Conservation (phyloP, 1,284 basidiomycete species). For the Afroboletus lepidellus region DNA sequence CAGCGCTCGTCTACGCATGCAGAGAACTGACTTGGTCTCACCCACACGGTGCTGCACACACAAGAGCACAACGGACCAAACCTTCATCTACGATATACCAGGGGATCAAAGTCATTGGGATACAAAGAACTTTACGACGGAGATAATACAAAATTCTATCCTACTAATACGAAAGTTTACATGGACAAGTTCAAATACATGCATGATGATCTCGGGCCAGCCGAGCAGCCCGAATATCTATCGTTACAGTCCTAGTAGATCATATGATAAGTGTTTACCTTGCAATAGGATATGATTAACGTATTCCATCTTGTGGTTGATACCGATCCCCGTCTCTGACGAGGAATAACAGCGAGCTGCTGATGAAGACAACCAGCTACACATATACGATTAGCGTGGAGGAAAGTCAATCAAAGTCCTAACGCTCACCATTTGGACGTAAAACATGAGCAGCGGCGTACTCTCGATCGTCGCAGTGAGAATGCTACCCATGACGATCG, state of each 20-base stretch:
- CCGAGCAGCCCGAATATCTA: not conserved
- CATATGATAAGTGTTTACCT: not conserved
- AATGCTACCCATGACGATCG: conserved; percentile 26
- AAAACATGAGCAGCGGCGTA: conserved; percentile 20
- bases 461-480: conserved; percentile 19
- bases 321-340: conserved; percentile 24
- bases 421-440: conserved; percentile 24
- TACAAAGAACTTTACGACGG: no score
- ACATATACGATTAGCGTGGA: not conserved
- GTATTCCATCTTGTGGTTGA: conserved; percentile 1
- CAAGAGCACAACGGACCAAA: no score
- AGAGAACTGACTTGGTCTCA: no score
- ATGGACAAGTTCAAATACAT: no score
- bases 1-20: no score
- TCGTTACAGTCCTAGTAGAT: not conserved
- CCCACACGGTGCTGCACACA: no score
- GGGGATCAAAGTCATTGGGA: no score
- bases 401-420: not conserved
- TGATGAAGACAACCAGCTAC: conserved; percentile 15
- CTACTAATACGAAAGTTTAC: no score
- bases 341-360: conserved; percentile 18
- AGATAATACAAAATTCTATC: no score
- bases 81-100: no score
- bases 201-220: conserved; percentile 3
- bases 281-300: not conserved